These are phyloP conservation scores for Zasmidium angulare DNA, from an alignment of 2,329 filamentous ascomycete genomes.

Conservation along the genomic window DNA sequence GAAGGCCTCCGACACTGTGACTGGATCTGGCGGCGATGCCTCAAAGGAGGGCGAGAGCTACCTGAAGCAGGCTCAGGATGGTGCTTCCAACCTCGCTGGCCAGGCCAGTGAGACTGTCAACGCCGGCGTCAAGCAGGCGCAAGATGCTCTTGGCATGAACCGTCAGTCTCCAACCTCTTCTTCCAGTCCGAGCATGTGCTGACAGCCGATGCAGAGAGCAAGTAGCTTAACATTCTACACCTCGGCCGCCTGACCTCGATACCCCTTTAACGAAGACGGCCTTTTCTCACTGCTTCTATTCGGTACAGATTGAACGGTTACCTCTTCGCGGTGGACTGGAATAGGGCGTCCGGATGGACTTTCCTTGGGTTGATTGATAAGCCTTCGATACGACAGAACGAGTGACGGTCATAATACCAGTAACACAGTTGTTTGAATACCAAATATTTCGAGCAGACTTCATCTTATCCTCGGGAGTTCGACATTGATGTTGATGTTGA, in stretches of 20 bases:
- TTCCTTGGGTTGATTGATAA: neutral
- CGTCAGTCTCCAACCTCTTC: conserved; percentile 2
- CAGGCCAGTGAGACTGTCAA: conserved; percentile 42
- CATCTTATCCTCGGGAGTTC: neutral
- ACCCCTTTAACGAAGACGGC: neutral
- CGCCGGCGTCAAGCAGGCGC: conserved; percentile 41
- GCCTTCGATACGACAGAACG: neutral
- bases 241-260: neutral
- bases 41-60: conserved; percentile 42
- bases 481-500: neutral
- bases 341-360: neutral
- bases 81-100: conserved; percentile 41
- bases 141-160: conserved; percentile 37
- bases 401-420: neutral
- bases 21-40: conserved; percentile 42
- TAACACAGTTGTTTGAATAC: neutral
- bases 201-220: conserved; percentile 23
- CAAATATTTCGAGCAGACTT: neutral
- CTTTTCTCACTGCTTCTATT: neutral
- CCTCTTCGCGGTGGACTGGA: neutral
- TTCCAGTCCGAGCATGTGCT: conserved; percentile 2
- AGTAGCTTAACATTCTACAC: conserved; percentile 12
- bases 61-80: conserved; percentile 41
- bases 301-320: neutral
- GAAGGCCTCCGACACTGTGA: conserved; percentile 48